phyloP scores from a whole-genome alignment of 83 land plant species.

The Picea abies region DNA sequence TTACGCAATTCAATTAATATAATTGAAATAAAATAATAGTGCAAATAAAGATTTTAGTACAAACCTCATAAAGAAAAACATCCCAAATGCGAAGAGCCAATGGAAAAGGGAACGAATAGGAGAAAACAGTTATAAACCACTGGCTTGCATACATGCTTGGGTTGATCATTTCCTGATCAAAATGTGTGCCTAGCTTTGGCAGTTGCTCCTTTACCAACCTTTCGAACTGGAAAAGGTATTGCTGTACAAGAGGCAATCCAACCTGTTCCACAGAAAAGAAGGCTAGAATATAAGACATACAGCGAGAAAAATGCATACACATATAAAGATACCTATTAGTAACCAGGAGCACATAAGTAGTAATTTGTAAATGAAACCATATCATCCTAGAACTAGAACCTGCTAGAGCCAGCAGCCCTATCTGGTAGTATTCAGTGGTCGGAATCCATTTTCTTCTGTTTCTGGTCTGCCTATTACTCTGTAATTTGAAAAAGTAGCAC shows the following conservation, averaged over 20 bases:
- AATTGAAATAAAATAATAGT: neutral
- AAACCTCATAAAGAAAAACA: slow-evolving; percentile 93
- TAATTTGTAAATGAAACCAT: neutral
- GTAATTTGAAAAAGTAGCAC: no score
- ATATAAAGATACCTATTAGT: neutral
- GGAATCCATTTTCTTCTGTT: neutral
- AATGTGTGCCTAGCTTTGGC: slow-evolving; percentile 95
- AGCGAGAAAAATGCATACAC: neutral
- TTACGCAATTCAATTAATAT: neutral
- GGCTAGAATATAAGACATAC: neutral
- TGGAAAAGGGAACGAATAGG: slow-evolving; percentile 95
- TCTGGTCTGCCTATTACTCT: no score
- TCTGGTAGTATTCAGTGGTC: neutral
- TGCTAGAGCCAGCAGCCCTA: no score
- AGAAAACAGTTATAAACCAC: slow-evolving; percentile 99
- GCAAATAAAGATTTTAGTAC: slow-evolving; percentile 11
- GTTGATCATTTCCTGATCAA: slow-evolving; percentile 87
- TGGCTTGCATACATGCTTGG: slow-evolving; percentile 99
- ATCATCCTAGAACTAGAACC: neutral
- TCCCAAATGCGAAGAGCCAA: slow-evolving; percentile 99
- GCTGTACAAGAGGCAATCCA: slow-evolving; percentile 97
- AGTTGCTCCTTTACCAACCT: slow-evolving; percentile 80
- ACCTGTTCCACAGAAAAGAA: slow-evolving; percentile 40
- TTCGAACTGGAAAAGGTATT: slow-evolving; percentile 90
- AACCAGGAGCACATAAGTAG: neutral